Base-by-base conservation (phyloP, 139 green algal species). In the Chlamydomonas incerta region DNA sequence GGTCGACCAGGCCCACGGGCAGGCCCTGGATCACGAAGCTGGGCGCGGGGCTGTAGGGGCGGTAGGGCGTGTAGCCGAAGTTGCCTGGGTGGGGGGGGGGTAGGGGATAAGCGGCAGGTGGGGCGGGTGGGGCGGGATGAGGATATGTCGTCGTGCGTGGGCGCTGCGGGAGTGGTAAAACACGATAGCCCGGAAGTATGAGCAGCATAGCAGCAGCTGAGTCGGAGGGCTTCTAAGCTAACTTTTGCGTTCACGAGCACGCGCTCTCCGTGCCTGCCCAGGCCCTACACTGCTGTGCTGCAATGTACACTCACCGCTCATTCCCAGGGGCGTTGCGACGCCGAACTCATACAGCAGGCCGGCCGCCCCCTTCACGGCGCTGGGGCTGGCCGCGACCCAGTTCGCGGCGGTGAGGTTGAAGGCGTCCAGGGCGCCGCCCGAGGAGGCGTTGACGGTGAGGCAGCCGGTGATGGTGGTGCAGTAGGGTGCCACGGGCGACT, bases 311-410 rank as follows among this genome's bases (percentile, higher is more conserved):
- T 28, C 55, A 23, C 55, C 55, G 55, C 55, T 62, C 55, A 28
- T 62, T 23, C 74, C 74, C 1, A 21, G 5, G 41, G 14, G 28
- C 28, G 11, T 10, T 37, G 73, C 20, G 3, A 83, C 76, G 0
- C 76, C 76, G 74, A 83, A 83, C 76, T 83, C 76, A 21, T 65
- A 83, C 20, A 34, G 26, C 13, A 83, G n/a, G 37, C 0, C 34
- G 15, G 37, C 10, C 26, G 26, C 66, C 0, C 3, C 28, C 3
- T 4, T 10, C 6, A 37, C 23, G 3, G 24, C 76, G 31, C 37
- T 47, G 29, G 46, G 41, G 55, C 41, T 50, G 41, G 41, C 41
- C 41, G 41, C 8, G 41, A 50, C 41, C 74, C 62, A 83, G 8
- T 55, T 28, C 3, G 4, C 0, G n/a, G 76, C 62, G 1, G 37